These are phyloP conservation scores for Diaporthe longicolla DNA, from an alignment of 2,329 filamentous ascomycete species.

Conservation along the genomic window DNA sequence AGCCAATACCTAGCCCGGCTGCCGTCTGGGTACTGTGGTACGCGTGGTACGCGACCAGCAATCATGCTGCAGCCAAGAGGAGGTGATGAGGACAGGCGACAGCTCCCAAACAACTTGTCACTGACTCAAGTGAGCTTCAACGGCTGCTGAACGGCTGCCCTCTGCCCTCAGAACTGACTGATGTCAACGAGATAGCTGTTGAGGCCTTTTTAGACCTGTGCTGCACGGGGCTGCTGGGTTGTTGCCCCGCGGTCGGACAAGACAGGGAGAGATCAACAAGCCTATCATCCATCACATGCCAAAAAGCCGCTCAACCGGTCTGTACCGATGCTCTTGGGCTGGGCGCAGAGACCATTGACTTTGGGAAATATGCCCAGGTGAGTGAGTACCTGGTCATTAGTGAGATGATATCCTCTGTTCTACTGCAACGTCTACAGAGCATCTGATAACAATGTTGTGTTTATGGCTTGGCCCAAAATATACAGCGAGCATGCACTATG, in stretches of 20 bases:
- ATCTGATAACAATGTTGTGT: background rate
- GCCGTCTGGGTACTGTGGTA: background rate
- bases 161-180: background rate
- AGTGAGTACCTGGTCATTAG: background rate
- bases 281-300: conserved; percentile 30
- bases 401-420: background rate
- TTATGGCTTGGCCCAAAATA: background rate
- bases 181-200: conserved; percentile 1
- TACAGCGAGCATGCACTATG: background rate
- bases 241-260: conserved; percentile 11
- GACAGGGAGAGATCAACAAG: conserved; percentile 23
- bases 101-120: background rate
- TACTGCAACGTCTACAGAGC: background rate
- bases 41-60: background rate
- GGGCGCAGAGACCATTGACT: background rate
- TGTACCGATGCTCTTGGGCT: background rate
- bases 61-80: conserved; percentile 32
- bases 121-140: conserved; percentile 31
- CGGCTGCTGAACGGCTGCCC: background rate
- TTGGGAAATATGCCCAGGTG: background rate
- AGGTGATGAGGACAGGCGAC: conserved; percentile 23
- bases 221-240: conserved; percentile 1
- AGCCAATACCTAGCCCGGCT: background rate
- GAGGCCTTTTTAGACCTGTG: conserved; percentile 14
- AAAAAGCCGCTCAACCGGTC: conserved; percentile 14